Evolutionary conservation across 352 stramenopile species (phyloP), one percentile per base, ranked within the genome.

Genomic region (Thalassiosira ordinaria): DNA sequence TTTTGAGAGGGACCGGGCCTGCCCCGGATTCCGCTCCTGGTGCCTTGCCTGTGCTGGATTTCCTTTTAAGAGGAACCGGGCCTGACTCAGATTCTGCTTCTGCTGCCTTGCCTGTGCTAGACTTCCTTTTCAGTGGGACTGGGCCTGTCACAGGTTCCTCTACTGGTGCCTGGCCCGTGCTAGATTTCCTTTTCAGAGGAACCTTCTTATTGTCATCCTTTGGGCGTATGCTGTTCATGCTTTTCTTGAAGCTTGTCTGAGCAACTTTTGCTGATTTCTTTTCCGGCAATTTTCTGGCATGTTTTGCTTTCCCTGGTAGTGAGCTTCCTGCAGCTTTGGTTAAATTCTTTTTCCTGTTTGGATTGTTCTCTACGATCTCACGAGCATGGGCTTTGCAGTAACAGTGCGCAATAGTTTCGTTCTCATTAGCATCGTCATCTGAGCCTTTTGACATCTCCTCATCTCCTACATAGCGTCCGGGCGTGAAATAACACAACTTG

Each of bases 341-440:
- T 46, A 31, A 26, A 7, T 63, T 26, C 29, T 18, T 57, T 24
- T 52, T 65, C 56, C 35, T 68, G 8, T 74, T 74, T n/a, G 76
- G 69, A 60, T 78, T 80, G 26, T 70, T 80, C 20, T 68, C 7
- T 24, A 75, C 51, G 49, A 85, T 61, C 8, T 73, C 66, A 24
- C 67, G 41, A 47, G 78, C 59, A 69, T 85, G 72, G 18, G 52
- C 31, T 41, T 6, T 67, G 27, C 78, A 85, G 62, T 79, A 82
- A 39, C 71, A 79, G 37, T 64, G 35, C 0, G 65, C 65, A 6
- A 82, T 44, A 61, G 44, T 33, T 26, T 41, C 44, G 22, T 53
- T 29, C 14, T 77, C 18, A 31, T 27, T n/a, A n/a, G n/a, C 35
- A 26, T 72, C 35, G 7, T 24, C 41, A 47, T 71, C 41, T 16